Conservation (phyloP, 1,139 yeast species). For the Candida sp. region DNA sequence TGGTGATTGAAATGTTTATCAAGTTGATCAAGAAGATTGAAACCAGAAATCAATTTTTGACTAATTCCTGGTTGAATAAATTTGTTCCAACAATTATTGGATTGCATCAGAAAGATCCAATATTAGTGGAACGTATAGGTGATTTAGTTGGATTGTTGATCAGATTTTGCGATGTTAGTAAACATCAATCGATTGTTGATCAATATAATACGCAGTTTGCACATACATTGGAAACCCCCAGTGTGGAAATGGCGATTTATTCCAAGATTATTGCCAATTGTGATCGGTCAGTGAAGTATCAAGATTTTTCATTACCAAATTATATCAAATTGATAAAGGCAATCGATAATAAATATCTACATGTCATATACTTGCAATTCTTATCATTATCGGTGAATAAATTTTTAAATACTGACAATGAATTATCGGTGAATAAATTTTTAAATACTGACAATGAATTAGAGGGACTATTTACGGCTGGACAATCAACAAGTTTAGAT, state of each 20-base stretch:
- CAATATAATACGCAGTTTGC: constrained; percentile 26
- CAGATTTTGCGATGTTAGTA: constrained; percentile 30
- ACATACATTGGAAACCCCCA: constrained; percentile 27
- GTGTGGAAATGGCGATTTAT: constrained; percentile 45
- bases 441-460: constrained; percentile 6
- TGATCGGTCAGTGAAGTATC: constrained; percentile 27
- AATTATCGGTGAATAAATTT: constrained; percentile 55
- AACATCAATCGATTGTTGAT: constrained; percentile 37
- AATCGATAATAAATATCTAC: constrained; percentile 22
- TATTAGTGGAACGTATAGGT: constrained; percentile 29
- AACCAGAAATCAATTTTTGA: constrained; percentile 25
- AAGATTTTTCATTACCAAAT: constrained; percentile 5
- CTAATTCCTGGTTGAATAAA: constrained; percentile 40
- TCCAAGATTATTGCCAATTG: constrained; percentile 49
- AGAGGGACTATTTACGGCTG: not conserved
- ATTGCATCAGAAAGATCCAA: constrained; percentile 11
- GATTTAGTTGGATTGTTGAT: constrained; percentile 35
- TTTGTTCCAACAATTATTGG: constrained; percentile 31
- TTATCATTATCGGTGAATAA: constrained; percentile 58
- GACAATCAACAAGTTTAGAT: not conserved
- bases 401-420: constrained; percentile 18
- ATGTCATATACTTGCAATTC: constrained; percentile 58
- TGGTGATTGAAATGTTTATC: constrained; percentile 21
- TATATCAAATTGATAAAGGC: constrained; percentile 6
- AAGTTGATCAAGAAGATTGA: constrained; percentile 21